A percentile compares a stretch with the other conserved stretches of the same genome.
Conservation (phyloP, 805 yeast genomes). For the Danielozyma ontarioensis region DNA sequence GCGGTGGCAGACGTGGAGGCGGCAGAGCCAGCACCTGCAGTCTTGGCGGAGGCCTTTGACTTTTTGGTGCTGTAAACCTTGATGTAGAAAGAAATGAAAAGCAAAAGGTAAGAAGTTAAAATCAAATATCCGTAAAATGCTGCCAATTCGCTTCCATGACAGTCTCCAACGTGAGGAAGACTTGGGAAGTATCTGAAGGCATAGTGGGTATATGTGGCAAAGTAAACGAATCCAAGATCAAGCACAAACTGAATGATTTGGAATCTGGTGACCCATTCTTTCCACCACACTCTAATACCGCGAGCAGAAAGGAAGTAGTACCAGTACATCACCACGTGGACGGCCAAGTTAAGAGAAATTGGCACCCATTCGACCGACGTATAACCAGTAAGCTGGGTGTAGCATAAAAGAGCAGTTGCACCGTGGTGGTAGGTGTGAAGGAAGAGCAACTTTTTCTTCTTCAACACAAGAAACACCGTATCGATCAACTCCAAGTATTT, state of each 20-base stretch:
- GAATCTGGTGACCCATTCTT: slow-evolving; percentile 96
- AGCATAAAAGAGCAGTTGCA: slow-evolving; percentile 92
- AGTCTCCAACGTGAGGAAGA: slow-evolving; percentile 72
- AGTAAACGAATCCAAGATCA: slow-evolving; percentile 87
- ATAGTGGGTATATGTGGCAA: slow-evolving; percentile 88
- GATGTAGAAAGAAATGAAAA: slow-evolving; percentile 91
- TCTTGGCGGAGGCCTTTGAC: not conserved
- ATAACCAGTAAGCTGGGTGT: slow-evolving; percentile 83
- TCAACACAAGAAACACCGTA: slow-evolving; percentile 85
- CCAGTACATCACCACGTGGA: slow-evolving; percentile 96
- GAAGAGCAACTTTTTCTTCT: slow-evolving; percentile 87
- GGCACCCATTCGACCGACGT: slow-evolving; percentile 96
- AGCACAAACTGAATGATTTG: slow-evolving; percentile 91
- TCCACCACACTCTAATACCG: slow-evolving; percentile 98
- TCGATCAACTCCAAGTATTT: slow-evolving; percentile 87
- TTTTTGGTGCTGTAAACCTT: slow-evolving; percentile 60
- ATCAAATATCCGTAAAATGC: slow-evolving; percentile 89
- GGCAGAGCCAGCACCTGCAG: slow-evolving; percentile 4
- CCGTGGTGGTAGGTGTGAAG: slow-evolving; percentile 97
- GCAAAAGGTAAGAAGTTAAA: slow-evolving; percentile 79
- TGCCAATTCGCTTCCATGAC: slow-evolving; percentile 90
- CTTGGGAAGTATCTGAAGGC: slow-evolving; percentile 58
- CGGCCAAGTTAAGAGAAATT: slow-evolving; percentile 80
- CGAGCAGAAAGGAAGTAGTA: slow-evolving; percentile 90
- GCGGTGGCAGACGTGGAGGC: slow-evolving; percentile 4